Evolutionary conservation across 169 alveolate genomes (phyloP).

Genomic region (Neospora caninum): DNA sequence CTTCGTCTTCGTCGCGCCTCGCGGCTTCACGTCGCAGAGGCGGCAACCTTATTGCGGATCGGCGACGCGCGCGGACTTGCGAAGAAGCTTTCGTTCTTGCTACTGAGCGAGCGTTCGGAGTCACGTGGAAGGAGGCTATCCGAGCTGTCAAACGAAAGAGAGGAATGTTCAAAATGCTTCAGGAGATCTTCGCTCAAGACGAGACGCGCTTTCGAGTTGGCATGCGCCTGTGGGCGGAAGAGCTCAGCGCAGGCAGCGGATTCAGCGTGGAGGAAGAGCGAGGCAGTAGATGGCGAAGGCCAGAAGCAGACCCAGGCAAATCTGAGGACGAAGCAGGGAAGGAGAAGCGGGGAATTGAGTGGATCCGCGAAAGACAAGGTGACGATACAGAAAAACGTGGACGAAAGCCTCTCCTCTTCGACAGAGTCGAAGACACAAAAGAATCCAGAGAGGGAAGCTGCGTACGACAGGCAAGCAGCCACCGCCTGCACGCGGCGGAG

Average conservation of each 20-base stretch:
- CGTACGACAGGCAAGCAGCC: background rate
- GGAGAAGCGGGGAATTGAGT: no score
- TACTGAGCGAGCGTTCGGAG: constrained; percentile 2
- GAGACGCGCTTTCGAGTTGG: constrained; percentile 3
- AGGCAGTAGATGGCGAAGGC: no score
- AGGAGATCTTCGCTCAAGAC: background rate
- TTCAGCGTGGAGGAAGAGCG: background rate
- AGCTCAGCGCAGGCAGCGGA: background rate
- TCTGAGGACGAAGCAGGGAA: no score
- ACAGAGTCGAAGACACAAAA: background rate
- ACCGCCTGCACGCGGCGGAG: background rate
- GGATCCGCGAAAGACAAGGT: no score
- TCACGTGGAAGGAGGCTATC: constrained; percentile 1
- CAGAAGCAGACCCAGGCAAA: no score
- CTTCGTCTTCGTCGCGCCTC: background rate
- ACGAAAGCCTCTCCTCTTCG: background rate
- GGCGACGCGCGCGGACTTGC: constrained; percentile 3
- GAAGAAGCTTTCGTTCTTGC: constrained; percentile 10
- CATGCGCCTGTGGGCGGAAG: constrained; percentile 3
- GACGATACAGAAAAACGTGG: no score
- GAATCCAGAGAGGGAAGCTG: no score
- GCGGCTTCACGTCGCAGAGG: background rate
- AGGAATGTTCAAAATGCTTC: background rate
- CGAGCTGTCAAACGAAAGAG: background rate
- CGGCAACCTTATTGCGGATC: background rate